Percentiles rank a stretch among this genome's conserved stretches.
Evolutionary conservation across 306 rosid species (phyloP).

Genomic region (Nissolia schottii): DNA sequence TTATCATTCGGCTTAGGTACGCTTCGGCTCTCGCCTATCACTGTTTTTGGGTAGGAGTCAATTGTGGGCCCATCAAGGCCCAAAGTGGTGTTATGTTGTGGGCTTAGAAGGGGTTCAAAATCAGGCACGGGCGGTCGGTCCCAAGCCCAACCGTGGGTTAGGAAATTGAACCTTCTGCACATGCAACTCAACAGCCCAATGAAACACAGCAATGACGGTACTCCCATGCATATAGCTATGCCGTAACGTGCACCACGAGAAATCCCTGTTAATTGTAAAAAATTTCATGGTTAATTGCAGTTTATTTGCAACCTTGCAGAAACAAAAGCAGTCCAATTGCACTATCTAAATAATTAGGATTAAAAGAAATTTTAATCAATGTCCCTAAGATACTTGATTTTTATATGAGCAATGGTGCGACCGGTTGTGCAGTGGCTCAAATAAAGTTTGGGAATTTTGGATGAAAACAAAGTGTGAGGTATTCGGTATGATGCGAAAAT

Average conservation of each 20-base stretch:
- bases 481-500: too few species aligned
- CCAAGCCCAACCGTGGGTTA: slow-evolving; percentile 16
- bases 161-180: slow-evolving; percentile 6
- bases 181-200: slow-evolving; percentile 38
- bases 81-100: slow-evolving; percentile 7
- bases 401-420: too few species aligned
- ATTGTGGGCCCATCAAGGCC: slow-evolving; percentile 61
- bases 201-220: slow-evolving; percentile 38
- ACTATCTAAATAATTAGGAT: too few species aligned
- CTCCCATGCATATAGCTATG: slow-evolving; percentile 42
- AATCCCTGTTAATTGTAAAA: slow-evolving; percentile 40
- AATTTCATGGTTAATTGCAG: not conserved
- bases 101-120: slow-evolving; percentile 31
- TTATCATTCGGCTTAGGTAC: slow-evolving; percentile 43
- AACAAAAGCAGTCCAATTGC: too few species aligned
- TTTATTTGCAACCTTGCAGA: not conserved
- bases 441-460: too few species aligned
- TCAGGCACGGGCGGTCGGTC: slow-evolving; percentile 25
- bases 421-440: too few species aligned
- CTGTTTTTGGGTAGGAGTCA: slow-evolving; percentile 55
- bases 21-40: slow-evolving; percentile 41
- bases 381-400: too few species aligned
- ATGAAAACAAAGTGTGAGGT: too few species aligned
- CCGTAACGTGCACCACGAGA: slow-evolving; percentile 42
- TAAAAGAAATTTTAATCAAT: too few species aligned